Evolutionary conservation across 2,329 filamentous ascomycete genomes (phyloP), one percentile per base, ranked within the genome.

Genomic region (Ceratocystis ficicola): DNA sequence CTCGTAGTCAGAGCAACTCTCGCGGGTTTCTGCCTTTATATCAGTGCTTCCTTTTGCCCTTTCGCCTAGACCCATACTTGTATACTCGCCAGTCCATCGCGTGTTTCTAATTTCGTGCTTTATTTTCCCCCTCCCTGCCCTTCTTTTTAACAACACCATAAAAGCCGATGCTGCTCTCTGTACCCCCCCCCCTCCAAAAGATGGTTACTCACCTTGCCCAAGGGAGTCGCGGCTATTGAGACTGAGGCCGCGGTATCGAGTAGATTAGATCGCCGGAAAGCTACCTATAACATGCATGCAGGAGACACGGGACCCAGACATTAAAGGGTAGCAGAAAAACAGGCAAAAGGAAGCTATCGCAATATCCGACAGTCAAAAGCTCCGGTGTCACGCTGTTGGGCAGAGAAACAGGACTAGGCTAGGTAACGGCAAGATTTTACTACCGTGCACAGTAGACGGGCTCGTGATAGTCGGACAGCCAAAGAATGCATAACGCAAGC

Each of bases 211-310:
- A 6, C 44, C 15, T 52, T 64, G n/a, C 22, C 36, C 62, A 64
- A 62, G 55, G 62, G 61, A 32, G 65, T 41, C 52, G 65, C 61
- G 65, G 62, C 62, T 64, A 44, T 46, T 67, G 65, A 67, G 65
- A 67, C 62, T 61, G 8, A 55, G 20, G 36, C 65, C 65, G 62
- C 62, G 65, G 65, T 67, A 67, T 67, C 65, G 65, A 67, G 65
- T 67, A 67, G 65, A 67, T 67, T 67, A 32, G 46, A 64, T 64
- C 65, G 57, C 46, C 65, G 65, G 65, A 17, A 50, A 41, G 41
- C 41, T 62, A 44, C 65, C 55, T 61, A 15, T 12, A 5, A 28
- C 44, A 28, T 44, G 52, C 50, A 41, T 59, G 44, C 5, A 60
- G 52, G 41, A 32, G 36, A 60, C 36, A 65, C 30, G 41, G 44